Evolutionary conservation across 768 basidiomycete genomes (phyloP), one percentile per base, ranked within the genome.

Genomic region (Paxillus ammoniavirescens): DNA sequence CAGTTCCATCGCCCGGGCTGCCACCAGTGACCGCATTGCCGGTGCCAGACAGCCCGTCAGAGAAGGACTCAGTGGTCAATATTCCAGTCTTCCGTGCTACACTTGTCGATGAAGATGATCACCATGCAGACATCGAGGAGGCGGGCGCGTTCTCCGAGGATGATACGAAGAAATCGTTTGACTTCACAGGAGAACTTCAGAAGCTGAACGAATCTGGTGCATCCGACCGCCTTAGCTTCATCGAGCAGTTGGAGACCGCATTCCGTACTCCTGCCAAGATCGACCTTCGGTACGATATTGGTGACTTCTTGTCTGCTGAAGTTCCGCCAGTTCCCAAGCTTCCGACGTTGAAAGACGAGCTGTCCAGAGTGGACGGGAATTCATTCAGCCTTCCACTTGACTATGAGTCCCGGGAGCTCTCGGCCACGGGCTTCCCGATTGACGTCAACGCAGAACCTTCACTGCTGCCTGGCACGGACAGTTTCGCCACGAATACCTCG

Each of bases 161-260:
- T 49, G 82, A 86, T 57, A 91, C 89, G 0, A 89, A 85, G 72
- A 86, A 80, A 61, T 87, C 84, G 1, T 93, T 92, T 55, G 90
- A 93, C 62, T 93, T 92, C 63, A 93, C 91, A 0, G 87, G 85
- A 37, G 91, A 91, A 66, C 68, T 92, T 49, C 72, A 78, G 67
- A 83, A 74, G 61, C 75, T 92, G 46, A 84, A 86, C 49, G 84
- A 88, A 59, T 84, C 82, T 6, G 86, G 86, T 33, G 87, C 62
- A 1, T 84, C 83, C 1, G 83, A 89, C 62, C 73, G 88, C 9
- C 74, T 68, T 12, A 91, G 89, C 68, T 93, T 93, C 62, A 85
- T 92, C 4, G 88, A 91, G 66, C 84, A 93, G 68, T 72, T 91
- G 21, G 90, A 91, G 72, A 84, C 76, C 48, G 89, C 89, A 1